A percentile compares a stretch with the other conserved stretches of the same genome.
phyloP scores from a whole-genome alignment of 257 asterid species.

The Capsicum baccatum region DNA sequence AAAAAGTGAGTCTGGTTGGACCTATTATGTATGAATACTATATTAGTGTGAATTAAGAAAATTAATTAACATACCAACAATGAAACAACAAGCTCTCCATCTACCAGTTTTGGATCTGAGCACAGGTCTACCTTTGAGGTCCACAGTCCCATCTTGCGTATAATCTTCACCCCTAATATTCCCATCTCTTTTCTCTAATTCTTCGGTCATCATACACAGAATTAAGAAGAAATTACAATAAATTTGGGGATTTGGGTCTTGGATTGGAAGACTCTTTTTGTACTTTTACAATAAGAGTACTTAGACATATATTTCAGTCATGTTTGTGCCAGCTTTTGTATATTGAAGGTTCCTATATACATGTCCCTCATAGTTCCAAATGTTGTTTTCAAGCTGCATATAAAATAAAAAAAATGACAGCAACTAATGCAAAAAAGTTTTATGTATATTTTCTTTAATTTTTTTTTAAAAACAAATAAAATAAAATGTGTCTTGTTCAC shows the following conservation, averaged over 20 bases:
- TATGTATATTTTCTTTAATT: too few species aligned
- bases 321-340: neutral
- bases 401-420: neutral
- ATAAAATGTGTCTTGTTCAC: neutral
- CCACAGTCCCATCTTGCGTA: conserved; percentile 71
- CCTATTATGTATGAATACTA: neutral
- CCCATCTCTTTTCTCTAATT: conserved; percentile 24
- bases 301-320: neutral
- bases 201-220: neutral
- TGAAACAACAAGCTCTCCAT: conserved; percentile 79
- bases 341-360: neutral
- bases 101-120: conserved; percentile 65
- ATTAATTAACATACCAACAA: conserved; percentile 54
- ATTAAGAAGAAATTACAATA: neutral
- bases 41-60: neutral
- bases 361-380: neutral
- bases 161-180: conserved; percentile 54
- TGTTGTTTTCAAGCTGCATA: neutral
- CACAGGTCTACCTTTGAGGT: conserved; percentile 65
- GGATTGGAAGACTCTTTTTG: neutral
- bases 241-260: neutral
- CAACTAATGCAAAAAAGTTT: neutral
- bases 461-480: too few species aligned
- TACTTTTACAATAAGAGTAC: neutral
- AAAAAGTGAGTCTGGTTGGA: neutral